A percentile compares a stretch with the other conserved stretches of the same genome.
Conservation (phyloP, 1,284 basidiomycete genomes). For the Waitea zeae region DNA sequence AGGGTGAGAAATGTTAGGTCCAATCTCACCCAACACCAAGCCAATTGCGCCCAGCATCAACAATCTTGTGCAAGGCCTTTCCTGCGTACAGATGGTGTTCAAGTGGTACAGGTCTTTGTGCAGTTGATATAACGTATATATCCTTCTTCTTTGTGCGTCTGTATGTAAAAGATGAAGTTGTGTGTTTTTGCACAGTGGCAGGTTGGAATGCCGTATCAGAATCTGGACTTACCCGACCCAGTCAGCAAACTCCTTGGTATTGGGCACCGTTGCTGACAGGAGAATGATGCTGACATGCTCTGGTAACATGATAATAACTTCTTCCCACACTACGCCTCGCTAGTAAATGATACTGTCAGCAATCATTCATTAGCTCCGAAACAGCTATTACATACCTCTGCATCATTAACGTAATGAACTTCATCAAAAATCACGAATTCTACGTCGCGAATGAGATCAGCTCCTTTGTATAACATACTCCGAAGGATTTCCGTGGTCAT, state of each 20-base stretch:
- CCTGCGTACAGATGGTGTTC: constrained; percentile 96
- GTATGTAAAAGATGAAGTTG: background rate
- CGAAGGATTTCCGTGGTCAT: constrained; percentile 99
- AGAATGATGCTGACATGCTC: constrained; percentile 96
- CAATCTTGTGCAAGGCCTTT: constrained; percentile 83
- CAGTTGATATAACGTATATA: constrained; percentile 97
- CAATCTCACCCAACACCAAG: constrained; percentile 53
- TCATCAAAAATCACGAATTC: constrained; percentile 99
- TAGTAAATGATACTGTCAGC: constrained; percentile 17
- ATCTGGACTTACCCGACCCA: constrained; percentile 98
- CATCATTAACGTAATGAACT: constrained; percentile 99
- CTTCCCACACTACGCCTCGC: constrained; percentile 99
- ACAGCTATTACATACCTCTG: constrained; percentile 49
- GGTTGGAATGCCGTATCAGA: background rate
- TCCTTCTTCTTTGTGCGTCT: constrained; percentile 99
- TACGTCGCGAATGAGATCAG: constrained; percentile 95
- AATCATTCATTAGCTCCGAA: background rate
- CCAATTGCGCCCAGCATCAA: constrained; percentile 75
- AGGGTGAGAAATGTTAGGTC: background rate
- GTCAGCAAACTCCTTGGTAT: constrained; percentile 96
- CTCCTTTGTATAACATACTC: constrained; percentile 98
- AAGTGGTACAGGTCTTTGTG: constrained; percentile 90
- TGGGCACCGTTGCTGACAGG: constrained; percentile 94
- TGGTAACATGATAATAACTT: constrained; percentile 98
- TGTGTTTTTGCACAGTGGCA: background rate